These are phyloP conservation scores for Botrytis squamosa DNA, from an alignment of 2,329 filamentous ascomycete species.

Conservation along the genomic window DNA sequence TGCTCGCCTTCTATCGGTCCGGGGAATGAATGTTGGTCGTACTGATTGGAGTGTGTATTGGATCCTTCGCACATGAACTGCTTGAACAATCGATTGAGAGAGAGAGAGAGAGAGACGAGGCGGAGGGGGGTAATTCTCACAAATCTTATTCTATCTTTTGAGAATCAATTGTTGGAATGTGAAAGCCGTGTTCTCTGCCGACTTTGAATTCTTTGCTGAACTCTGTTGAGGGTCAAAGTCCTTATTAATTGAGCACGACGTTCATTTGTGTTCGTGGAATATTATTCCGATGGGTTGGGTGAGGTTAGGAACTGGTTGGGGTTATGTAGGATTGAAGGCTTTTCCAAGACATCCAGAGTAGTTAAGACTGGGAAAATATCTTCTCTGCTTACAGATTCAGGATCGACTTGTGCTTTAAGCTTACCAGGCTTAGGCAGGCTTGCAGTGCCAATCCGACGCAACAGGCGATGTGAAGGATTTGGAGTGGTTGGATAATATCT, in stretches of 20 bases:
- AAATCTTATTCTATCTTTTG: background rate
- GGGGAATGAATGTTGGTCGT: too few species aligned
- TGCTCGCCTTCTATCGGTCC: conserved; percentile 5
- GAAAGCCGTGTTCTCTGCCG: background rate
- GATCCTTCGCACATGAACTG: background rate
- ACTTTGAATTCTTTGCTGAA: background rate
- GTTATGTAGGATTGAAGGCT: background rate
- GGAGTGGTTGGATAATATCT: conserved; percentile 9
- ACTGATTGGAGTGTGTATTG: background rate
- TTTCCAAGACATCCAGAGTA: background rate
- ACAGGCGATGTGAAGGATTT: background rate
- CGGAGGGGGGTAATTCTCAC: background rate
- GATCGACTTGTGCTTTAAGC: background rate
- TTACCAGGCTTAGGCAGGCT: background rate
- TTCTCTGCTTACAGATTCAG: background rate
- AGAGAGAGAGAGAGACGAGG: background rate
- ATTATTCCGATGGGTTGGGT: conserved; percentile 9
- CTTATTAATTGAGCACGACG: background rate
- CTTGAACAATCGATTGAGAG: background rate
- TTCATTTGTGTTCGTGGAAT: background rate
- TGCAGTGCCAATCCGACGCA: background rate
- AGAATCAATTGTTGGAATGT: background rate
- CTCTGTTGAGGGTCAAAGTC: background rate
- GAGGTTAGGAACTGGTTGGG: background rate
- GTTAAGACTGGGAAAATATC: background rate